Evolutionary conservation across 805 yeast species (phyloP).

Genomic region (Suhomyces prunicola): DNA sequence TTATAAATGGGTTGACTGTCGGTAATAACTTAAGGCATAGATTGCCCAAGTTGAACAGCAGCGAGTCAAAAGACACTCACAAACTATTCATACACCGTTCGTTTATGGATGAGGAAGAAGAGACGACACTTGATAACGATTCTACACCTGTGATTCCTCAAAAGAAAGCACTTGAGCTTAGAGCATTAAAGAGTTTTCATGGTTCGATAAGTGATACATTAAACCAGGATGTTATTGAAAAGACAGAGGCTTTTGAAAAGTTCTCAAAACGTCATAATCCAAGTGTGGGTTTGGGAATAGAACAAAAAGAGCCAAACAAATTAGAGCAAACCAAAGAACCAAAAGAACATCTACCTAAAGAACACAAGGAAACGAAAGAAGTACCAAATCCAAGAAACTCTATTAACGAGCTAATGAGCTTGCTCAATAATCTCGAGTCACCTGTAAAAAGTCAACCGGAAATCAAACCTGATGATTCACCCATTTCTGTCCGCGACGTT

Average conservation of each 20-base stretch:
- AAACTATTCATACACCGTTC: constrained; percentile 17
- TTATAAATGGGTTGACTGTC: constrained; percentile 32
- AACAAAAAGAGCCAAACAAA: neutral
- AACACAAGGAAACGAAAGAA: neutral
- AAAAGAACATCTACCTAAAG: neutral
- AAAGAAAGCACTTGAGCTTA: constrained; percentile 4
- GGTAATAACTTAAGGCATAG: constrained; percentile 26
- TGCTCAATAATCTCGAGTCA: constrained; percentile 20
- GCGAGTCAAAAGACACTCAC: neutral
- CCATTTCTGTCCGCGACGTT: neutral
- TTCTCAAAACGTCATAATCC: constrained; percentile 3
- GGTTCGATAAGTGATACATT: constrained; percentile 20
- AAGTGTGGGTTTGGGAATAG: neutral
- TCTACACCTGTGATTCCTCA: neutral
- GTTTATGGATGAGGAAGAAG: constrained; percentile 1
- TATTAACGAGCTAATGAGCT: constrained; percentile 27
- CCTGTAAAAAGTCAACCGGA: neutral
- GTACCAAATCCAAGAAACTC: constrained; percentile 10
- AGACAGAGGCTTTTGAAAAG: constrained; percentile 13
- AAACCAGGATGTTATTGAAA: constrained; percentile 12
- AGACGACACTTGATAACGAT: neutral
- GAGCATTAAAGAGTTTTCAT: constrained; percentile 20
- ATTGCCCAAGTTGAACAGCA: constrained; percentile 3
- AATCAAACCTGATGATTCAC: neutral
- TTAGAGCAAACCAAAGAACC: neutral